A percentile compares a stretch with the other conserved stretches of the same genome.
These are phyloP conservation scores for Suhomyces bribrorum DNA, from an alignment of 1,139 yeast genomes.

Conservation along the genomic window DNA sequence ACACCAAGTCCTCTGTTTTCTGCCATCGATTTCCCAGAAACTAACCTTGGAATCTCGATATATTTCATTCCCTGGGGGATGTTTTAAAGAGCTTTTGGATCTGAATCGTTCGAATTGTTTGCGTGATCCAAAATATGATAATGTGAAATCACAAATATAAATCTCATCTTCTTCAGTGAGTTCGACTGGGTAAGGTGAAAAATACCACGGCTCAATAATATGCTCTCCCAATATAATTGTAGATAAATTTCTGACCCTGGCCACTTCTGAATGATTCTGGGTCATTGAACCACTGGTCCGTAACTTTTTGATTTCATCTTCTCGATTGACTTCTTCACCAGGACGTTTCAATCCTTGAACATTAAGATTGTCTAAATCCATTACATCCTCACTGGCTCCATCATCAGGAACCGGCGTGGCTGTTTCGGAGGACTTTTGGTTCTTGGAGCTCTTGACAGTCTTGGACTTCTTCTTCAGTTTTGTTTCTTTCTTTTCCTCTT, in stretches of 20 bases:
- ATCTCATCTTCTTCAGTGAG: constrained; percentile 87
- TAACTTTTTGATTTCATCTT: constrained; percentile 88
- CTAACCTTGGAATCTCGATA: constrained; percentile 78
- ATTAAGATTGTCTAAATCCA: constrained; percentile 84
- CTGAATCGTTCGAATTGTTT: constrained; percentile 93
- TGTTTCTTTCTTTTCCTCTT: constrained; percentile 26
- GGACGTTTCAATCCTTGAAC: constrained; percentile 75
- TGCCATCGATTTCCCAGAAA: constrained; percentile 95
- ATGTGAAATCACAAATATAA: constrained; percentile 87
- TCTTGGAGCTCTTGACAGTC: constrained; percentile 10
- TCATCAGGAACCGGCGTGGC: constrained; percentile 25
- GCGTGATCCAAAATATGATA: constrained; percentile 83
- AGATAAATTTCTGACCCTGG: constrained; percentile 82
- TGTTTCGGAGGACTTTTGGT: constrained; percentile 19
- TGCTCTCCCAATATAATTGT: constrained; percentile 83
- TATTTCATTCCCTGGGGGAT: constrained; percentile 98
- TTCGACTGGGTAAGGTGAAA: constrained; percentile 95
- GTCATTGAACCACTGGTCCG: constrained; percentile 97
- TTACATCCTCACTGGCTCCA: constrained; percentile 54
- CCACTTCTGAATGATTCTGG: constrained; percentile 83
- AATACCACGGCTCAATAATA: constrained; percentile 98
- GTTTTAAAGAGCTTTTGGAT: constrained; percentile 79
- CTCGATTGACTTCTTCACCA: constrained; percentile 75
- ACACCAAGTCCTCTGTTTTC: constrained; percentile 96
- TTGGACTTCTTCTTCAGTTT: constrained; percentile 19